Conservation (phyloP, 257 asterid species). For the Fraxinus cuspidata region DNA sequence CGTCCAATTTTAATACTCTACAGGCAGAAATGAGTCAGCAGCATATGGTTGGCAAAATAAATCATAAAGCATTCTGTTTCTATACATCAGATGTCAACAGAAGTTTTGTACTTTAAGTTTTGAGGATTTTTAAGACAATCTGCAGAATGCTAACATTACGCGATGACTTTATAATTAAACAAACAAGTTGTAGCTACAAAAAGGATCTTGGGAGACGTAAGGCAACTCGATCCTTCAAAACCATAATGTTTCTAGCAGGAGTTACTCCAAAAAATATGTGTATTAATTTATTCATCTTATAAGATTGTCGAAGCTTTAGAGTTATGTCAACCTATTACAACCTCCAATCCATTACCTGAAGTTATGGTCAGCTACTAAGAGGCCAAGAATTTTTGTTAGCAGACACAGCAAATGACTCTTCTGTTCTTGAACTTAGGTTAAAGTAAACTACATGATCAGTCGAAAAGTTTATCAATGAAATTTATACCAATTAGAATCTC, state of each 20-base stretch:
- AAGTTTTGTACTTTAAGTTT: background rate
- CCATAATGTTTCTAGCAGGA: background rate
- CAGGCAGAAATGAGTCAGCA: background rate
- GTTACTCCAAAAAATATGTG: background rate
- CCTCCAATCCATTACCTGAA: background rate
- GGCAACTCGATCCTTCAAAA: background rate
- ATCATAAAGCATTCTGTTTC: background rate
- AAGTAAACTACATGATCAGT: background rate
- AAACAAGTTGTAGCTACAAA: too few species aligned
- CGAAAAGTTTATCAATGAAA: background rate
- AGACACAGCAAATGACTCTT: too few species aligned
- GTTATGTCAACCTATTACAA: background rate
- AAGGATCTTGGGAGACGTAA: background rate
- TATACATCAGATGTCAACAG: background rate
- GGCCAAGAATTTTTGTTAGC: too few species aligned
- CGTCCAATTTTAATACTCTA: background rate
- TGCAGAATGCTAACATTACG: background rate
- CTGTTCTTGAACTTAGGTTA: background rate
- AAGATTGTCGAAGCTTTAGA: too few species aligned
- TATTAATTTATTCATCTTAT: background rate
- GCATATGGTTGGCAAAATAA: background rate
- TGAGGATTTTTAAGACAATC: background rate
- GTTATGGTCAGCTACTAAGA: too few species aligned
- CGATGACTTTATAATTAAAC: too few species aligned
- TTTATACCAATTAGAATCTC: background rate